Evolutionary conservation across 495 filamentous ascomycete species (phyloP), one percentile per base, ranked within the genome.

Genomic region (Hyaloscypha finlandica): DNA sequence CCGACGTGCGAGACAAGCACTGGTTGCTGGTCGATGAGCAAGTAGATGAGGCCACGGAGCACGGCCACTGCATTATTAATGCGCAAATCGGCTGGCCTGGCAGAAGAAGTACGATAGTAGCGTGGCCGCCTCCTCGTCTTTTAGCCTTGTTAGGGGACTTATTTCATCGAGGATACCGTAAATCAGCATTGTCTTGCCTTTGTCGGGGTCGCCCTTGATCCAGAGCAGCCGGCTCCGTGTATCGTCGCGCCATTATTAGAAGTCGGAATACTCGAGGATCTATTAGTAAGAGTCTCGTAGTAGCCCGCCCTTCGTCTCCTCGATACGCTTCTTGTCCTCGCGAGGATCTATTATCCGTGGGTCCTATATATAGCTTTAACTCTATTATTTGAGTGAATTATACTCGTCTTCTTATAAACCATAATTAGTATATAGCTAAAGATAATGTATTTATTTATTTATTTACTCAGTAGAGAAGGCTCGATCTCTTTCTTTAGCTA

Each of bases 51-150:
- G 11, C 78, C 77, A 20, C 73, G 73, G 37, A 80, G 60, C 9
- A 79, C 72, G 37, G 74, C 71, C 1, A 64, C 72, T 29, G 77
- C 75, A 37, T 68, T 74, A 52, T 78, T 79, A 20, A 77, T 70
- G 6, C 63, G 69, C 4, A 56, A 39, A 64, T 77, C 67, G 19
- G 71, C n/a, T 75, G 31, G 73, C 75, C 69, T 83, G 77, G 62
- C 79, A 84, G 70, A 84, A 82, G 72, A 84, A 84, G 71, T 77
- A 84, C 11, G 75, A 76, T 8, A 84, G 59, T 8, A 67, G 35
- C 6, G 32, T 2, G 58, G 58, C 8, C 51, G 55, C 25, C 8
- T 52, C 59, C 25, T 53, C 48, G 12, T 69, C 67, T 22, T 61
- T 25, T 25, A 25, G 25, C 25, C 2, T 25, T 25, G 2, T 25